Evolutionary conservation across 257 asterid genomes (phyloP).

Genomic region (Nicotiana otophora): DNA sequence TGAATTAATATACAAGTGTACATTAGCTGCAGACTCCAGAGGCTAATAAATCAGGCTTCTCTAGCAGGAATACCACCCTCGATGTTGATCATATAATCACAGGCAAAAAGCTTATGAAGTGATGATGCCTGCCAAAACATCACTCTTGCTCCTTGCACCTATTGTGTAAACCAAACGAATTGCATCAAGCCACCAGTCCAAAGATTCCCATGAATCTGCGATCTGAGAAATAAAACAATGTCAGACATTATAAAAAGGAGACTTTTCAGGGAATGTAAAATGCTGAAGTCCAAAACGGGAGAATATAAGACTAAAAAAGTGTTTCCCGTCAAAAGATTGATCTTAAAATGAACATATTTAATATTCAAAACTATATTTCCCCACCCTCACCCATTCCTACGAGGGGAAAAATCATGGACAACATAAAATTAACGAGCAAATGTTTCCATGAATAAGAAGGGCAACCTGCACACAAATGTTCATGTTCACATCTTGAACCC

Average conservation of each 20-base stretch:
- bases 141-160: conserved; percentile 85
- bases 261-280: background rate
- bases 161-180: conserved; percentile 91
- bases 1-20: conserved; percentile 45
- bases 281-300: background rate
- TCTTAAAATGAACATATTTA: conserved; percentile 4
- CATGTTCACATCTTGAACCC: background rate
- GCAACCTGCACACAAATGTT: background rate
- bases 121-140: conserved; percentile 93
- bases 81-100: conserved; percentile 26
- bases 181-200: conserved; percentile 99
- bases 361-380: background rate
- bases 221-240: conserved; percentile 39
- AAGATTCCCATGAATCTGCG: conserved; percentile 97
- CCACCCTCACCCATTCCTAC: background rate
- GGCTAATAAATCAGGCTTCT: conserved; percentile 19
- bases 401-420: background rate
- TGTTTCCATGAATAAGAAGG: background rate
- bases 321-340: background rate
- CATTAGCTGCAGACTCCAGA: conserved; percentile 20
- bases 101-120: conserved; percentile 41
- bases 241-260: background rate
- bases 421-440: background rate
- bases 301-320: background rate
- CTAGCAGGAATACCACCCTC: background rate